Evolutionary conservation across 345 rosid genomes (phyloP).

Genomic region (Gynandropsis gynandra): DNA sequence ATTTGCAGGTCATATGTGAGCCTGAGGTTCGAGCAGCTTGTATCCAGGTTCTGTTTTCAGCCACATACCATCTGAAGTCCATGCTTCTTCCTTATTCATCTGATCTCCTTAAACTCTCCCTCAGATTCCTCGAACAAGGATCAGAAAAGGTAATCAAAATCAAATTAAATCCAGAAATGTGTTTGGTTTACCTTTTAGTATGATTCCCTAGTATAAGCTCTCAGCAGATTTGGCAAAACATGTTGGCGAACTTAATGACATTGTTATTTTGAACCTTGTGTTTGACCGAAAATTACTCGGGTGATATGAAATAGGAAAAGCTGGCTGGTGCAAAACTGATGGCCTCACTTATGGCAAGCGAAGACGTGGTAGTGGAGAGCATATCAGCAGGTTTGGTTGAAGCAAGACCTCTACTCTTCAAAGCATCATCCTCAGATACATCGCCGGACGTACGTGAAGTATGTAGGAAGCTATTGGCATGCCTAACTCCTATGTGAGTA

Average conservation of each 20-base stretch:
- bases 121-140: constrained; percentile 49
- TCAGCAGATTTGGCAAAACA: no score
- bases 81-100: constrained; percentile 60
- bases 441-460: constrained; percentile 45
- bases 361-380: constrained; percentile 53
- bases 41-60: constrained; percentile 75
- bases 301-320: constrained; percentile 48
- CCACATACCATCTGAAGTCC: constrained; percentile 76
- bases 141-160: constrained; percentile 53
- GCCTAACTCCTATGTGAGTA: constrained; percentile 38
- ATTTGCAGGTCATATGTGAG: constrained; percentile 36
- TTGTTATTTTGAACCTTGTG: constrained; percentile 14
- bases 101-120: constrained; percentile 59
- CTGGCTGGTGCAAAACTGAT: constrained; percentile 75
- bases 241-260: no score
- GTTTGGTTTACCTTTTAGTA: no score
- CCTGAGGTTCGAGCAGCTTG: constrained; percentile 68
- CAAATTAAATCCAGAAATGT: constrained; percentile 1
- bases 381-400: constrained; percentile 63
- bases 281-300: neutral
- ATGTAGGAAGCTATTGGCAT: constrained; percentile 53
- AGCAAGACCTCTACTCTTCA: constrained; percentile 55
- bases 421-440: constrained; percentile 48
- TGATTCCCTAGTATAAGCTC: no score
- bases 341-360: constrained; percentile 81